Evolutionary conservation across 148 eudicot genomes (phyloP).

Genomic region (Cornus suecica): DNA sequence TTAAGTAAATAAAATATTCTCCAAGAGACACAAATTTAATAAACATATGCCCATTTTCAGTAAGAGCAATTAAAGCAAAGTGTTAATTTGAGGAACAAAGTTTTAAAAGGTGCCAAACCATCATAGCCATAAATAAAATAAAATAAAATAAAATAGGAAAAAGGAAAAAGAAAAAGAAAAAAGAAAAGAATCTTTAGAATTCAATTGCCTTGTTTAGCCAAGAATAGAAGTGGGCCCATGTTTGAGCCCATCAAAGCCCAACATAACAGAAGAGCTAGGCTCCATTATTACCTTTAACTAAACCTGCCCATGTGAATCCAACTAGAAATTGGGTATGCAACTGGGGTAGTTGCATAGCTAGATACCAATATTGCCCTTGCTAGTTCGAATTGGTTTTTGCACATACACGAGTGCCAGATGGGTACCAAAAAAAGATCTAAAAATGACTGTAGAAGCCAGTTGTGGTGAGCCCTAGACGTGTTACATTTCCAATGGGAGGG

Average conservation of each 20-base stretch:
- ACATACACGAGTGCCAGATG: not conserved
- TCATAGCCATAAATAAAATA: too few species aligned
- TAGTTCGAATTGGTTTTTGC: too few species aligned
- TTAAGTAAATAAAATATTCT: too few species aligned
- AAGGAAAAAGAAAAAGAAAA: too few species aligned
- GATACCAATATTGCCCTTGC: not conserved
- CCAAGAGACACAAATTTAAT: too few species aligned
- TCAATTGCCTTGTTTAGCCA: not conserved
- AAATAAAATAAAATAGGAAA: too few species aligned
- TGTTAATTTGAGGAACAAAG: not conserved
- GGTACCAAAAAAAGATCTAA: not conserved
- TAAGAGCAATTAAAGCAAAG: not conserved
- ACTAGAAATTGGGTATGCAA: not conserved
- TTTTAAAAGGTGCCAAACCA: not conserved
- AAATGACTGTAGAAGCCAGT: not conserved
- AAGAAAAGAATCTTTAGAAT: not conserved
- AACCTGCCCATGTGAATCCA: conserved; percentile 10
- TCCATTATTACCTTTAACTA: not conserved
- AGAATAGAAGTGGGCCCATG: not conserved
- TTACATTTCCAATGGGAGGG: not conserved
- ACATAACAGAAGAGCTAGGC: not conserved
- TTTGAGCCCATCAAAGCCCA: conserved; percentile 1
- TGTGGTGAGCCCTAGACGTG: conserved; percentile 1
- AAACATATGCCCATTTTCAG: not conserved
- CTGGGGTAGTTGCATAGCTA: not conserved